Evolutionary conservation across 148 eudicot species (phyloP), one percentile per base, ranked within the genome.

Genomic region (Drosera capensis): DNA sequence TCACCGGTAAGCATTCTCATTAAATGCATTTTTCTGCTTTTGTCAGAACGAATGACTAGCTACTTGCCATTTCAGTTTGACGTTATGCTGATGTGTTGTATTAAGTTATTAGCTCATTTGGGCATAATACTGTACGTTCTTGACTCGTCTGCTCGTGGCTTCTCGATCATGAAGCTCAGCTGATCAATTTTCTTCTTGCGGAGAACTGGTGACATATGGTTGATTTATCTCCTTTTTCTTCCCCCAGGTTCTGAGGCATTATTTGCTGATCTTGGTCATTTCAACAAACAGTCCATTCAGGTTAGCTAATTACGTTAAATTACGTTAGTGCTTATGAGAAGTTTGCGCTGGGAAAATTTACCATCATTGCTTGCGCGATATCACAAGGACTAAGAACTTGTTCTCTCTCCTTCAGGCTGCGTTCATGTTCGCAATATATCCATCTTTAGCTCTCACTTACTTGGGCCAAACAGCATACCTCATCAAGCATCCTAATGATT

Each of bases 401-500:
- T n/a, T n/a, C n/a, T n/a, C n/a, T n/a, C n/a, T n/a, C n/a, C n/a
- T n/a, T n/a, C n/a, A n/a, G n/a, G n/a, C n/a, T n/a, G n/a, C n/a
- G n/a, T n/a, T n/a, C n/a, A n/a, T n/a, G n/a, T n/a, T n/a, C n/a
- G n/a, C n/a, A 8, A 70, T 84, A 20, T 84, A 80, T 54, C 95
- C 90, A 18, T 68, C 90, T 24, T 46, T 80, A 48, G 63, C 79
- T 28, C 48, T 80, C 7, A 68, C 90, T 17, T 85, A 80, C 40
- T 86, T 80, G 17, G 86, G 95, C n/a, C 75, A 80, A 56, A 68
- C 85, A 23, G 95, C 90, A 20, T 80, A 74, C 57, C 67, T 85
- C 15, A 71, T 85, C 31, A 68, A 56, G 42, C 57, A 85, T 62
- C 95, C 82, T 14, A 30, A 63, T 7, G 67, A 71, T 15, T 66